Base-by-base conservation (phyloP, 2,329 filamentous ascomycete genomes). In the Colletotrichum magnum region DNA sequence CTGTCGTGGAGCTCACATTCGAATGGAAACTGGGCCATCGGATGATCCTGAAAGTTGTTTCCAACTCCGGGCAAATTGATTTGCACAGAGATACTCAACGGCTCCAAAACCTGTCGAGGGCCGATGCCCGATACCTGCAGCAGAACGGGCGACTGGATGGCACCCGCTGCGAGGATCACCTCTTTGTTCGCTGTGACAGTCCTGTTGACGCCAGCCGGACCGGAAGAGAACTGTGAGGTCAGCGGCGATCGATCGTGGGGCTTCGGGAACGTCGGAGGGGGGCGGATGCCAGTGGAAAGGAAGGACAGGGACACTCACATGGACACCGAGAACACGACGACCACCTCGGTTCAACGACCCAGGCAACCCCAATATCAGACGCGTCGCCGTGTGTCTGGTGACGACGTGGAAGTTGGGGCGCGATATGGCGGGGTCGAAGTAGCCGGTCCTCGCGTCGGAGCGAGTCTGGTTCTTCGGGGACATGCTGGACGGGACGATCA, bases 141-240 rank as follows among this genome's bases (percentile, higher is more conserved):
- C n/a, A 86, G 72, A 21, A 79, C 76, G 2, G 84, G 84, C 1
- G 79, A 79, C 48, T 83, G 79, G 58, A 85, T 78, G 0, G 78
- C 75, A 1, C 84, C 84, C 1, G 81, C 81, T 1, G 79, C 77
- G 0, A 86, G 56, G 32, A 86, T 80, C 4, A 85, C 79, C 65
- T 86, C 84, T 26, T 77, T 80, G 13, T 60, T 73, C 1, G 72
- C 73, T 2, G 47, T 56, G 7, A 59, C 39, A 5, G 57, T 62
- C 43, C 47, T 50, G n/a, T 61, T 59, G 24, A 77, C 6, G 39
- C 24, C 43, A 6, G 21, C 16, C 1, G 32, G 15, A n/a, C 15
- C 28, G 54, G 10, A 32, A 45, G 52, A 48, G n/a, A 70, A 68
- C 68, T 70, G 16, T 2, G 15, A 18, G 2, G 47, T 63, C 6